These are phyloP conservation scores for Schizophyllum commune DNA, from an alignment of 1,284 basidiomycete species.

Conservation along the genomic window DNA sequence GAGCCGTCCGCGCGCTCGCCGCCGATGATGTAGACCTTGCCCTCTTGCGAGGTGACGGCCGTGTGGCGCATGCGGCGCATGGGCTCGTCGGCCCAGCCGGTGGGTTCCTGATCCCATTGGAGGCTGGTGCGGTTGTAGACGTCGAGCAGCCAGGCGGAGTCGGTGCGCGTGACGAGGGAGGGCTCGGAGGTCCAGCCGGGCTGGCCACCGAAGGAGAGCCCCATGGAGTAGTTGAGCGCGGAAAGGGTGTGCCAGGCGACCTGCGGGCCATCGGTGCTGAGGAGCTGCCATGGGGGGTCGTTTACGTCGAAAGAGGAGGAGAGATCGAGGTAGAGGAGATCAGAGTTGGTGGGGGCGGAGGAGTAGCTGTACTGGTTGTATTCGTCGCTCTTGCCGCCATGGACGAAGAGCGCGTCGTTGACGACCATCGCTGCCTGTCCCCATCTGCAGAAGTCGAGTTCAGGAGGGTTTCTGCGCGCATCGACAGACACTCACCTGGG, in stretches of 20 bases:
- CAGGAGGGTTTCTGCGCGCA: not conserved
- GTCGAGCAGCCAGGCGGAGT: slow-evolving; percentile 59
- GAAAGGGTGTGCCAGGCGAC: slow-evolving; percentile 80
- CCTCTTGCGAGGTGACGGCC: slow-evolving; percentile 38
- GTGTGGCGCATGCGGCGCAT: slow-evolving; percentile 68
- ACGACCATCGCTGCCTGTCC: slow-evolving; percentile 64
- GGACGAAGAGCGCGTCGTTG: slow-evolving; percentile 57
- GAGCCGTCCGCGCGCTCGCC: slow-evolving; percentile 78
- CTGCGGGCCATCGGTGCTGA: slow-evolving; percentile 47
- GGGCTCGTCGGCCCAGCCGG: slow-evolving; percentile 61
- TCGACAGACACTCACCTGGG: slow-evolving; percentile 6
- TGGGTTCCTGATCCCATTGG: slow-evolving; percentile 38
- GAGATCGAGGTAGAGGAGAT: slow-evolving; percentile 64
- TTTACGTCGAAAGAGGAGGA: slow-evolving; percentile 46
- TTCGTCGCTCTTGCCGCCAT: slow-evolving; percentile 73
- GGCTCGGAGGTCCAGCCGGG: slow-evolving; percentile 43
- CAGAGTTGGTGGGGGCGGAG: slow-evolving; percentile 64
- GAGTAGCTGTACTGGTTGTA: slow-evolving; percentile 64
- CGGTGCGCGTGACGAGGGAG: slow-evolving; percentile 41
- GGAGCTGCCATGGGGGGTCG: slow-evolving; percentile 59
- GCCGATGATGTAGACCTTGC: slow-evolving; percentile 59
- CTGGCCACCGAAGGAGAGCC: slow-evolving; percentile 72
- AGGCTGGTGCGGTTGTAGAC: slow-evolving; percentile 30
- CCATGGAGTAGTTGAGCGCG: slow-evolving; percentile 42
- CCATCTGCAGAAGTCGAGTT: slow-evolving; percentile 49